Percentiles rank a stretch among this genome's conserved stretches.
Evolutionary conservation across 202 grass and related monocot species (phyloP).

Genomic region (Cymbopogon flexuosus): DNA sequence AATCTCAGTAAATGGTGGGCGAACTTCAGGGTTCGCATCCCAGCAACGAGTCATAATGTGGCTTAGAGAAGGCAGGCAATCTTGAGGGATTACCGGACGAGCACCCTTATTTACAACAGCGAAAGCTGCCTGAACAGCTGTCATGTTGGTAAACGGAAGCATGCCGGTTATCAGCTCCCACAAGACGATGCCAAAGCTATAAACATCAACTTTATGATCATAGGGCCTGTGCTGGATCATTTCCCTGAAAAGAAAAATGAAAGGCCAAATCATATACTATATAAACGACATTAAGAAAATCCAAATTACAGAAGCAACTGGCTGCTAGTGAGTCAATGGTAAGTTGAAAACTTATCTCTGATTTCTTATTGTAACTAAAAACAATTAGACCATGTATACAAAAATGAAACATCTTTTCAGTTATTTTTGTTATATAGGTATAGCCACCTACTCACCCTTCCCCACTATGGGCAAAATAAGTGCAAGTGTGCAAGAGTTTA

Average conservation of each 20-base stretch:
- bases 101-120: slow-evolving; percentile 85
- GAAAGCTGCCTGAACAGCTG: slow-evolving; percentile 75
- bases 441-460: neutral
- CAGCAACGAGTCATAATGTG: slow-evolving; percentile 89
- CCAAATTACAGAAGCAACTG: slow-evolving; percentile 15
- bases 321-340: neutral
- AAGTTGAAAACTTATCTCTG: neutral
- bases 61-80: slow-evolving; percentile 70
- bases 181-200: slow-evolving; percentile 73
- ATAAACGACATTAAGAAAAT: neutral
- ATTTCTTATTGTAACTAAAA: slow-evolving; percentile 14
- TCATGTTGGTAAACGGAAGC: slow-evolving; percentile 79
- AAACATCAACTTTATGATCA: slow-evolving; percentile 79
- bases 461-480: neutral
- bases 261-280: slow-evolving; percentile 18
- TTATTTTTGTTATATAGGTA: neutral
- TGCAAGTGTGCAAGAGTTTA: neutral
- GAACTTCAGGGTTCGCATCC: slow-evolving; percentile 80
- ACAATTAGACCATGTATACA: neutral
- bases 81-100: slow-evolving; percentile 61
- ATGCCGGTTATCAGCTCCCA: slow-evolving; percentile 90
- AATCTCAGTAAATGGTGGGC: slow-evolving; percentile 80
- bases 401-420: slow-evolving; percentile 8
- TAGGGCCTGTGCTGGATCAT: slow-evolving; percentile 87
- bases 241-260: slow-evolving; percentile 45